Percentiles rank a stretch among this genome's conserved stretches.
These are phyloP conservation scores for Spinellus fusiger DNA, from an alignment of 192 early-diverging fungal species.

Conservation along the genomic window DNA sequence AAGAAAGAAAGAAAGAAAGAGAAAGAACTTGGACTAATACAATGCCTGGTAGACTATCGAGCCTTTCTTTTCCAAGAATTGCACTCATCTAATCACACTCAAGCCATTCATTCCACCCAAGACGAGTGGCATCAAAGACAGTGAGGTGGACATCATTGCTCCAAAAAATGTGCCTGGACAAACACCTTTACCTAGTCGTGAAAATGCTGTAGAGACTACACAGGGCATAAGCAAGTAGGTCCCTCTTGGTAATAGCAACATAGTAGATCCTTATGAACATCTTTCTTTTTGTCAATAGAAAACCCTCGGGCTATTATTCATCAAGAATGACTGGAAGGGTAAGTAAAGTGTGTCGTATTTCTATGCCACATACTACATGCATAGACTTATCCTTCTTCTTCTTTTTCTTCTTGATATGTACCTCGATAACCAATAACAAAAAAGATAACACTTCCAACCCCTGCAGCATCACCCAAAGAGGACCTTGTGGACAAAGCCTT, in stretches of 20 bases:
- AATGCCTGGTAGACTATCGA: neutral
- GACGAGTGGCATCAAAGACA: neutral
- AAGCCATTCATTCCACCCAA: conserved; percentile 1
- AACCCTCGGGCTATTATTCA: too few species aligned
- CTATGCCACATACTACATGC: too few species aligned
- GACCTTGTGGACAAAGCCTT: conserved; percentile 16
- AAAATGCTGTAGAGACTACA: too few species aligned
- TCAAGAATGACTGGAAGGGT: too few species aligned
- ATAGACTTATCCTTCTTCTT: too few species aligned
- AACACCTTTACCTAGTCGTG: neutral
- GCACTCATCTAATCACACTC: conserved; percentile 22
- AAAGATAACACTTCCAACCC: neutral
- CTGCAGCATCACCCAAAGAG: conserved; percentile 3
- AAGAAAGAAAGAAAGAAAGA: too few species aligned
- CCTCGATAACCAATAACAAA: neutral
- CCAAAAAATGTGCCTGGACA: neutral
- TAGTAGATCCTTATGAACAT: too few species aligned
- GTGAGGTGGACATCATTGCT: neutral
- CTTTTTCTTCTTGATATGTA: neutral
- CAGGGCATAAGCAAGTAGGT: too few species aligned
- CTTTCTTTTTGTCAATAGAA: too few species aligned
- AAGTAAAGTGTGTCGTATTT: too few species aligned
- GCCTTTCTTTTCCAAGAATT: conserved; percentile 22
- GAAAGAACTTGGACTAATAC: neutral
- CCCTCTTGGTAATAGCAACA: too few species aligned